These are phyloP conservation scores for Chaetomium sp. DNA, from an alignment of 2,329 filamentous ascomycete genomes.

Conservation along the genomic window DNA sequence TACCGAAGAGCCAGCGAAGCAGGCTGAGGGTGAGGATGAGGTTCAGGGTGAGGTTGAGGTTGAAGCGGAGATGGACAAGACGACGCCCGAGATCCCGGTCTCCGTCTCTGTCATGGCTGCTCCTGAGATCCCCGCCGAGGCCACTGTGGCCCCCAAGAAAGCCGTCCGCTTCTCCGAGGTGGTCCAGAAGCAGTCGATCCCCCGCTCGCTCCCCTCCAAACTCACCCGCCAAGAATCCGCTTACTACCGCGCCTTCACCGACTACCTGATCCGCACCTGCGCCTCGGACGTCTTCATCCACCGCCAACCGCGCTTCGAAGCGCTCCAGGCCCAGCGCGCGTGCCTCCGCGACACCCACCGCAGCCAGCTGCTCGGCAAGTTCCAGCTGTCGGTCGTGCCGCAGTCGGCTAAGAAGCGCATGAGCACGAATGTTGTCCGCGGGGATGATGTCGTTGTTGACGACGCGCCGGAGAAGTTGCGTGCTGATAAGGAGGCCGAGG, in stretches of 20 bases:
- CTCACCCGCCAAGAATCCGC: constrained; percentile 60
- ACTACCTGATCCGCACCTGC: constrained; percentile 59
- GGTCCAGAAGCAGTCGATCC: constrained; percentile 38
- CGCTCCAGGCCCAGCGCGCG: constrained; percentile 74
- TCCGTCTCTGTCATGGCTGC: background rate
- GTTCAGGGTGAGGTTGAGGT: constrained; percentile 34
- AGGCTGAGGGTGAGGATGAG: constrained; percentile 30
- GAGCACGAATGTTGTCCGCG: constrained; percentile 66
- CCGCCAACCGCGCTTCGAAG: constrained; percentile 78
- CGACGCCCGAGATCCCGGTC: too few species aligned
- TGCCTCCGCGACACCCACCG: constrained; percentile 67
- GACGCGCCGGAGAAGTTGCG: constrained; percentile 54
- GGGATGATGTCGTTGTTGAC: constrained; percentile 57
- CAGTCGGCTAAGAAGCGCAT: constrained; percentile 65
- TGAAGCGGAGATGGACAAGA: constrained; percentile 18
- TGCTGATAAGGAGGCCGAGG: constrained; percentile 73
- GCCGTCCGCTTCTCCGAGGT: constrained; percentile 66
- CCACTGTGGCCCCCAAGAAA: constrained; percentile 54
- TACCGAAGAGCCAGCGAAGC: constrained; percentile 26
- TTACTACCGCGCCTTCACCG: constrained; percentile 83
- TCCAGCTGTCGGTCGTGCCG: constrained; percentile 64
- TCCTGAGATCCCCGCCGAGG: background rate
- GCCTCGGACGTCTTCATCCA: constrained; percentile 75
- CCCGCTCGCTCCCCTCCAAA: constrained; percentile 46
- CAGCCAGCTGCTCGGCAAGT: constrained; percentile 78